Conservation (phyloP, 2,329 filamentous ascomycete species). For the Botrytis galanthina region DNA sequence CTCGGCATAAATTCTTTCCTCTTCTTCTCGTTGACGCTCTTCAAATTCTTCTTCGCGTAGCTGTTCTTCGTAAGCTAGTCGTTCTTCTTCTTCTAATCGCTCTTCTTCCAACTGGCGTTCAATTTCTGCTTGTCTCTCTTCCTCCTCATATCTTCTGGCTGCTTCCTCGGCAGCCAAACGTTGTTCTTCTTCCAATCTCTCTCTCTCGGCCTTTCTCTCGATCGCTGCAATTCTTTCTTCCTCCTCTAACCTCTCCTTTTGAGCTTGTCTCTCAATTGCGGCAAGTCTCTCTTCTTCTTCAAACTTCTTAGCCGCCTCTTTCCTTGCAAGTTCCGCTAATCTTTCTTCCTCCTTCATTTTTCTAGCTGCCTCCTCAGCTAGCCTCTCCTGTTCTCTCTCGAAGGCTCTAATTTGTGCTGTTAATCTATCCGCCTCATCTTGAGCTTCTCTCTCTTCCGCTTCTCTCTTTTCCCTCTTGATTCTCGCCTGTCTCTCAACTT, state of each 20-base stretch:
- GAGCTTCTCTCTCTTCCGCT: constrained; percentile 18
- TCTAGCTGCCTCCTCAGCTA: constrained; percentile 20
- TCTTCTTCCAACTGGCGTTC: constrained; percentile 11
- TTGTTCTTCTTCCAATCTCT: constrained; percentile 8
- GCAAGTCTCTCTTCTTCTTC: constrained; percentile 13
- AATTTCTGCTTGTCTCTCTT: constrained; percentile 8
- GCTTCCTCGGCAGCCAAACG: constrained; percentile 14
- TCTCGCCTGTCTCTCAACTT: constrained; percentile 12
- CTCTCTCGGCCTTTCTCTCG: not conserved
- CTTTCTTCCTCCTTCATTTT: constrained; percentile 18
- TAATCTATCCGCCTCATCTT: constrained; percentile 21
- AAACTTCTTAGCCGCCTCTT: not conserved
- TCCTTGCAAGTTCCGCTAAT: constrained; percentile 3
- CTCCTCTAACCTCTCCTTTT: constrained; percentile 5
- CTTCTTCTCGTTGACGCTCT: constrained; percentile 3
- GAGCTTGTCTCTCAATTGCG: not conserved
- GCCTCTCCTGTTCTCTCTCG: constrained; percentile 18
- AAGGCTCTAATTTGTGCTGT: constrained; percentile 21
- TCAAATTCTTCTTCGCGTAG: constrained; percentile 14
- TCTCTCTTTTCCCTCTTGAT: constrained; percentile 16
- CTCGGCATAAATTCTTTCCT: constrained; percentile 17
- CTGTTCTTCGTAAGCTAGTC: constrained; percentile 12
- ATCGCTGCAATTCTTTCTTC: constrained; percentile 4
- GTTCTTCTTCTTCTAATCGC: constrained; percentile 9
- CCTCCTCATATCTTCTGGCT: not conserved